phyloP scores from a whole-genome alignment of 2,329 filamentous ascomycete species.

The Beauveria bassiana region DNA sequence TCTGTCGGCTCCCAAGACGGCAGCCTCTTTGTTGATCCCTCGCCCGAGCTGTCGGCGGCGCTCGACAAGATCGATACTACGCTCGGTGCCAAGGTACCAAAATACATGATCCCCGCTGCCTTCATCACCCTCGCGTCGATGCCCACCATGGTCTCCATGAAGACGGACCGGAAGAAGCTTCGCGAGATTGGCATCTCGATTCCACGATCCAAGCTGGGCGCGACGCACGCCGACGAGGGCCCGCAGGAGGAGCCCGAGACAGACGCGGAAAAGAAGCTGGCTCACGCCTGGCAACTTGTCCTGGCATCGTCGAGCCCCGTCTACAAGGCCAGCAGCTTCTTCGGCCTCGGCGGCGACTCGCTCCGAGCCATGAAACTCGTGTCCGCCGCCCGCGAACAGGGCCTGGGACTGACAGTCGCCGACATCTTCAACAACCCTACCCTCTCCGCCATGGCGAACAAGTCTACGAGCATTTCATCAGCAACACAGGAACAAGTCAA shows the following conservation, averaged over 20 bases:
- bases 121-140: constrained; percentile 39
- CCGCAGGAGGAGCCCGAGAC: constrained; percentile 29
- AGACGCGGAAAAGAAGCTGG: constrained; percentile 29
- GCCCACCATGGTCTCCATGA: constrained; percentile 40
- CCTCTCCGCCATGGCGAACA: constrained; percentile 35
- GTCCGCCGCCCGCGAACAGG: constrained; percentile 31
- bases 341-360: constrained; percentile 42
- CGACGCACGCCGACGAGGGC: constrained; percentile 9
- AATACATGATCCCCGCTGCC: constrained; percentile 41
- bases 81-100: constrained; percentile 28
- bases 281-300: constrained; percentile 30
- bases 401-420: constrained; percentile 35
- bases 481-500: constrained; percentile 20
- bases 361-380: constrained; percentile 45
- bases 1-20: constrained; percentile 10
- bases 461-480: constrained; percentile 17
- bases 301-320: constrained; percentile 28
- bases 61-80: constrained; percentile 24
- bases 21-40: constrained; percentile 22
- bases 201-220: constrained; percentile 30
- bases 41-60: constrained; percentile 23
- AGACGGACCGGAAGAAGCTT: constrained; percentile 42
- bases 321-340: constrained; percentile 35
- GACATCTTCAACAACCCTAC: constrained; percentile 38
- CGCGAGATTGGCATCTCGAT: constrained; percentile 35